Percentiles rank a stretch among this genome's conserved stretches.
phyloP scores from a whole-genome alignment of 768 basidiomycete species.

The Kwoniella sp. region DNA sequence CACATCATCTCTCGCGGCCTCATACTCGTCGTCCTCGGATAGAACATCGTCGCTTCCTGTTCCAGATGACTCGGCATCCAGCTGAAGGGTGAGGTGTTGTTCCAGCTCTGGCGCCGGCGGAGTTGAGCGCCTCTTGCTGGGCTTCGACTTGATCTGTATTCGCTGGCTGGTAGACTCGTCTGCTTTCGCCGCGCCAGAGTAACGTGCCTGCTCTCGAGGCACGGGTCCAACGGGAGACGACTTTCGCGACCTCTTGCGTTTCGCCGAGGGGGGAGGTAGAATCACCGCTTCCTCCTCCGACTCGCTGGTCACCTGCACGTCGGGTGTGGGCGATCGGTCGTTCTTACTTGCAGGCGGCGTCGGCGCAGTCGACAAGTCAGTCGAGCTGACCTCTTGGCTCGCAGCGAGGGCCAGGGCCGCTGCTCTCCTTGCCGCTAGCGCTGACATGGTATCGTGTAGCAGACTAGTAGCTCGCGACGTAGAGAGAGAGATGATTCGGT shows the following conservation, averaged over 20 bases:
- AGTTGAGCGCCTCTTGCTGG: too few species aligned
- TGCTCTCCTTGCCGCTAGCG: conserved; percentile 41
- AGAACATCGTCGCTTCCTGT: conserved; percentile 9
- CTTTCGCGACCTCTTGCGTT: conserved; percentile 2
- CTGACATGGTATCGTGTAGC: too few species aligned
- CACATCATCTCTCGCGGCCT: conserved; percentile 8
- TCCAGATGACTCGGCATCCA: conserved; percentile 12
- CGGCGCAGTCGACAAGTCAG: background rate
- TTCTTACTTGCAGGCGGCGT: background rate
- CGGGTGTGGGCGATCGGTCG: background rate
- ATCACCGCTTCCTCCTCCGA: background rate
- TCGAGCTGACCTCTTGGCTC: background rate
- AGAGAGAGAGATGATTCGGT: too few species aligned
- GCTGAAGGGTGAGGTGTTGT: too few species aligned
- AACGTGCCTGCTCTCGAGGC: background rate
- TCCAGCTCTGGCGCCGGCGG: too few species aligned
- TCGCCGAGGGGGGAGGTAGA: background rate
- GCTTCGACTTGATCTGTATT: too few species aligned
- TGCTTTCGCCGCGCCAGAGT: too few species aligned
- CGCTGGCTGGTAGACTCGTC: too few species aligned
- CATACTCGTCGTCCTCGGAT: conserved; percentile 12
- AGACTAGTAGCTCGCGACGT: too few species aligned
- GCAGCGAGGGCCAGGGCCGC: conserved; percentile 23
- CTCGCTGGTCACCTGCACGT: background rate
- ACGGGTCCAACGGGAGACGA: background rate